Conservation (phyloP, 1,139 yeast species). For the Taiozyma sp. region DNA sequence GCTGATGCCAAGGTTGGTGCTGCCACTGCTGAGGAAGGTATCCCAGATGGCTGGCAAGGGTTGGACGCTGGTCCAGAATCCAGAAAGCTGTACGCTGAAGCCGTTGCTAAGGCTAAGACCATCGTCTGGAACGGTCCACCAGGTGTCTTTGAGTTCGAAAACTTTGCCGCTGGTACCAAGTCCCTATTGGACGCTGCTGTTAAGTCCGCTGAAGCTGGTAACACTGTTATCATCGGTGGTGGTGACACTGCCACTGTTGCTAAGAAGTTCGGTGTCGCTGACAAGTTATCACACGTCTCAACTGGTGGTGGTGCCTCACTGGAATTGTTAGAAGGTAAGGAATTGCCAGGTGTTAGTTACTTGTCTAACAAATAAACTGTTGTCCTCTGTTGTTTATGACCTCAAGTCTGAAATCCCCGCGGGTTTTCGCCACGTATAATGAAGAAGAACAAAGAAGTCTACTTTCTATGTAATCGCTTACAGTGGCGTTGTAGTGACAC, state of each 20-base stretch:
- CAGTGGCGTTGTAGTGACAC: no score
- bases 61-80: constrained; percentile 92
- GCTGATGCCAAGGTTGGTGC: constrained; percentile 79
- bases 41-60: constrained; percentile 92
- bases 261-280: constrained; percentile 93
- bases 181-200: constrained; percentile 82
- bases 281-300: constrained; percentile 92
- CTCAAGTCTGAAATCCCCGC: not conserved
- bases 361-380: constrained; percentile 56
- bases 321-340: constrained; percentile 97
- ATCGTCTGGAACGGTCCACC: constrained; percentile 99
- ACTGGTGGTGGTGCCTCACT: constrained; percentile 99
- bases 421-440: not conserved
- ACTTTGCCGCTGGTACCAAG: constrained; percentile 87
- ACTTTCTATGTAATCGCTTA: not conserved
- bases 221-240: constrained; percentile 97
- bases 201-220: constrained; percentile 77
- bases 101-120: constrained; percentile 89
- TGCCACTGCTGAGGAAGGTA: constrained; percentile 84
- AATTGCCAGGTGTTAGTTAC: constrained; percentile 92
- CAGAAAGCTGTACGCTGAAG: constrained; percentile 63
- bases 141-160: constrained; percentile 96
- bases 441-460: not conserved
- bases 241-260: constrained; percentile 99
- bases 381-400: not conserved